Conservation (phyloP, 1,139 yeast genomes). For the Geotrichum aggregatum region DNA sequence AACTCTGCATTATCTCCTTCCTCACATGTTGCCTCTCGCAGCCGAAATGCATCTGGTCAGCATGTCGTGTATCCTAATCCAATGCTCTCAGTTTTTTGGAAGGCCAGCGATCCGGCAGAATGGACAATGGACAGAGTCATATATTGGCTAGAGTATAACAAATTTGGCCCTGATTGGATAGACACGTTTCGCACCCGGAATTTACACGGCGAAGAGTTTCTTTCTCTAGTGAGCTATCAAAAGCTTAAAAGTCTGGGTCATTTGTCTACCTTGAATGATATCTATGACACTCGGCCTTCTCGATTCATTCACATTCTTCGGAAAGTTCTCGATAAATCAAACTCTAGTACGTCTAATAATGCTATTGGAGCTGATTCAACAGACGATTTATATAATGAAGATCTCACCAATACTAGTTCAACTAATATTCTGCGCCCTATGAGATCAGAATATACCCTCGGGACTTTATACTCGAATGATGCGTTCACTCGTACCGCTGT, state of each 20-base stretch:
- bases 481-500: constrained; percentile 8
- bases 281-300: constrained; percentile 48
- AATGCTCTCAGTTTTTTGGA: constrained; percentile 31
- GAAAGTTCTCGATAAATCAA: constrained; percentile 44
- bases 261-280: constrained; percentile 42
- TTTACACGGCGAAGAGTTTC: constrained; percentile 59
- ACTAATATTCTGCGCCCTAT: constrained; percentile 8
- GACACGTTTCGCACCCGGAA: constrained; percentile 57
- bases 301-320: constrained; percentile 54
- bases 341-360: constrained; percentile 22
- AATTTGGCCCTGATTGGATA: constrained; percentile 71
- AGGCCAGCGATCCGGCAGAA: constrained; percentile 40
- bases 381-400: constrained; percentile 4
- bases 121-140: constrained; percentile 71
- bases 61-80: constrained; percentile 23
- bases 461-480: constrained; percentile 10
- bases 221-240: constrained; percentile 67
- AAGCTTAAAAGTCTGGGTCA: constrained; percentile 42
- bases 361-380: constrained; percentile 18
- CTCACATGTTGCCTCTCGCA: constrained; percentile 20
- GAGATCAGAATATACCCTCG: constrained; percentile 13
- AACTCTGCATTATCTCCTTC: constrained; percentile 18
- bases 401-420: neutral
- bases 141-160: constrained; percentile 62
- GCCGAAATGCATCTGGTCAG: constrained; percentile 23